Conservation (phyloP, 768 basidiomycete genomes). For the Auriculariales sp. region DNA sequence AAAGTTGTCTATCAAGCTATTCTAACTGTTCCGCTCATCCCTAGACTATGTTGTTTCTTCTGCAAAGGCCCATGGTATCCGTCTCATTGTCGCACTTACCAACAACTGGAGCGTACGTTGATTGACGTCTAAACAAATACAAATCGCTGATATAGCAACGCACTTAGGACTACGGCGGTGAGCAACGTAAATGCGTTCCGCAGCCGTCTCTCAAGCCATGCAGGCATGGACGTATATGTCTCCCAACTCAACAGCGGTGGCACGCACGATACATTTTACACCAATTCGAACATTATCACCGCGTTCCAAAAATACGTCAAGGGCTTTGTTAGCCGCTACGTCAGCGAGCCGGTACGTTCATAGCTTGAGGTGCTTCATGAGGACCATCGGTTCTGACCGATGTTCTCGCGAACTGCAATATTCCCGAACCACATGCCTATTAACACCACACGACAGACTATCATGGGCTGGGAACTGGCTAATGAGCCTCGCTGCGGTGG, state of each 20-base stretch:
- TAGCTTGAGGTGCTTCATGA: too few relatives aligned
- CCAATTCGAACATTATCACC: slow-evolving; percentile 31
- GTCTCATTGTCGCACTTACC: slow-evolving; percentile 42
- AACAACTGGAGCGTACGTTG: slow-evolving; percentile 21
- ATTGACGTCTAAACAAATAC: background rate
- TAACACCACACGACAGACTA: slow-evolving; percentile 12
- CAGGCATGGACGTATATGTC: slow-evolving; percentile 58
- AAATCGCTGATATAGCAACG: background rate
- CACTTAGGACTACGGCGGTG: slow-evolving; percentile 30
- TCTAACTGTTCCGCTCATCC: background rate
- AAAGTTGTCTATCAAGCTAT: too few relatives aligned
- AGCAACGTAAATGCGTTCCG: background rate
- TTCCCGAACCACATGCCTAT: background rate
- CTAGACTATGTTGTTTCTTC: slow-evolving; percentile 38
- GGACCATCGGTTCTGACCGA: slow-evolving; percentile 5
- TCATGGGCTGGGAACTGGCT: slow-evolving; percentile 39
- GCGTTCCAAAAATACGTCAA: slow-evolving; percentile 39
- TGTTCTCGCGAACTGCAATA: background rate
- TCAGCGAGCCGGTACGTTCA: slow-evolving; percentile 29
- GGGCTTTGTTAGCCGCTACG: slow-evolving; percentile 32
- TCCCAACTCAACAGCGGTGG: slow-evolving; percentile 33
- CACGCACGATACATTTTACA: slow-evolving; percentile 47
- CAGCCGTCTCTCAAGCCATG: too few relatives aligned
- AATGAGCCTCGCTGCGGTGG: slow-evolving; percentile 22
- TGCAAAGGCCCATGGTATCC: slow-evolving; percentile 45